Base-by-base conservation (phyloP, 208 protist genomes). In the Trypanosoma brucei region DNA sequence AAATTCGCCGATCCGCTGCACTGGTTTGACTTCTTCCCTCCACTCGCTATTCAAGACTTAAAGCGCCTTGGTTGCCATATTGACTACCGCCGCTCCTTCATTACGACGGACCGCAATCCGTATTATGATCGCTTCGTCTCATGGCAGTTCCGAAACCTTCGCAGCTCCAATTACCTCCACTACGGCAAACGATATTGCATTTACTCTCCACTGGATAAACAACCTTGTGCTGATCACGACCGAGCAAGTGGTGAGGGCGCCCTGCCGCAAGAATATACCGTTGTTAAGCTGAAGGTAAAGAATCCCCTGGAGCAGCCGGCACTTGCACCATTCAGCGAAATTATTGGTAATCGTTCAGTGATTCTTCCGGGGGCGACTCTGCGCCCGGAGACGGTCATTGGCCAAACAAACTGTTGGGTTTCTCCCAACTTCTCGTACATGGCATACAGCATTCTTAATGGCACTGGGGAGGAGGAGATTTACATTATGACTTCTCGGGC, bases 141-240 rank as follows among this genome's bases (percentile, higher is more conserved):
- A 57, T 99, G 99, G 99, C 95, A 98, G 81, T 99, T 99, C 77
- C 76, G 76, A 42, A 75, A 75, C 22, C 84, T 99, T n/a, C 87
- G 94, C 42, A 72, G 73, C 30, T 61, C 76, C n/a, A 88, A 88
- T 13, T 86, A 98, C 64, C 80, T 99, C 31, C 82, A 75, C 48
- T 99, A 98, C 82, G 98, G 97, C 65, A 99, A 98, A 79, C 86
- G 98, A 50, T 95, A 97, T 68, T 97, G 96, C 54, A 97, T 99
- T 46, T 99, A 97, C 81, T 99, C 98, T n/a, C 94, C 97, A 49
- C 84, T 77, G 54, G 98, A 99, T 70, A 76, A 84, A 1, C 99
- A 99, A 86, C 97, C 98, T 7, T 99, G 99, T 84, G 89, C 95
- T 5, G 99, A 99, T 79, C 99, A 99, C 78, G 99, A 99, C 59